Conservation (phyloP, 192 early-diverging fungal species). For the Gryganskiella cystojenkinii region DNA sequence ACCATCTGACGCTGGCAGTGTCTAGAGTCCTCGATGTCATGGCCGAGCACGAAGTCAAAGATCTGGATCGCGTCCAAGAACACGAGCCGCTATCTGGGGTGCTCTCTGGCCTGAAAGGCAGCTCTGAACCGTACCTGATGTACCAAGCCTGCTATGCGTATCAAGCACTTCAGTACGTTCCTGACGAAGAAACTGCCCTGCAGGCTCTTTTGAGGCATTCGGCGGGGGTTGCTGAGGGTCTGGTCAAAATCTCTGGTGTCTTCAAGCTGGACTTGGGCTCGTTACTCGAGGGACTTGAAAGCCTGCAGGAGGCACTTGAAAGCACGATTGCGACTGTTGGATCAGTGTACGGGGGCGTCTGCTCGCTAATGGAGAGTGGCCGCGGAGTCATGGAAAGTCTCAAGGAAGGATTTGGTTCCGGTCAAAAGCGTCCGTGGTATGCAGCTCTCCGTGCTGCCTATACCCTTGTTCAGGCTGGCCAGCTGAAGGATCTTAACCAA, state of each 20-base stretch:
- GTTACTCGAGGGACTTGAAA: neutral
- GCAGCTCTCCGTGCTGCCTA: too few relatives aligned
- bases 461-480: too few relatives aligned
- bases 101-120: neutral
- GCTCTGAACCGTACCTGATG: neutral
- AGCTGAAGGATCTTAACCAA: too few relatives aligned
- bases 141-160: conserved; percentile 1
- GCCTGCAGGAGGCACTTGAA: neutral
- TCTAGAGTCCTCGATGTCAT: neutral
- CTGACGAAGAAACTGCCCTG: too few relatives aligned
- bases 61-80: neutral
- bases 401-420: neutral
- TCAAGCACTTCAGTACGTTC: neutral
- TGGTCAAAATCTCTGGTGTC: neutral
- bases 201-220: neutral
- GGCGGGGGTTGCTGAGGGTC: neutral
- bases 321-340: neutral
- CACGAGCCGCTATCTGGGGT: neutral
- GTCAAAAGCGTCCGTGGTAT: too few relatives aligned
- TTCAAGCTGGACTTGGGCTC: neutral
- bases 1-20: neutral
- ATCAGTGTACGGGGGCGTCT: too few relatives aligned
- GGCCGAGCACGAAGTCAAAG: neutral
- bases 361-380: neutral
- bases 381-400: neutral